Base-by-base conservation (phyloP, 2,329 filamentous ascomycete genomes). In the Verticillium tricorpus region DNA sequence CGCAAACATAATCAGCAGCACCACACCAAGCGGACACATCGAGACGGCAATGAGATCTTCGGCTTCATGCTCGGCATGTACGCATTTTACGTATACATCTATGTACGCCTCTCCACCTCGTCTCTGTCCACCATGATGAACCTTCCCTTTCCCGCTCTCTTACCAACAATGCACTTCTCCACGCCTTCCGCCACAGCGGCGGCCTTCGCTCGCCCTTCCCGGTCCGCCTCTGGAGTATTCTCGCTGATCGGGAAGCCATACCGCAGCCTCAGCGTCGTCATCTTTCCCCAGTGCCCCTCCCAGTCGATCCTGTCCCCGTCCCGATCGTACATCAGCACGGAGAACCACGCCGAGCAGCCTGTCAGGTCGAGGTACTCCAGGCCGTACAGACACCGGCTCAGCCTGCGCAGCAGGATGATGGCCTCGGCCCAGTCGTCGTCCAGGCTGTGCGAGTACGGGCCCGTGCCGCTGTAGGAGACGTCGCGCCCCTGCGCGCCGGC, bases 341-440 rank as follows among this genome's bases (percentile, higher is more conserved):
- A 73, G 62, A 78, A 77, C 86, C 86, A 89, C 17, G 78, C 70
- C 0, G 72, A 74, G 65, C 86, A 89, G 1, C 86, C 86, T 0
- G 83, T 86, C 45, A 89, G 71, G 67, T 88, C 85, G 8, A 89
- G 76, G 58, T 84, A 85, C 69, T 88, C 85, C 2, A 89, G 77
- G 19, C 81, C 72, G 67, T 88, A 88, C 8, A 87, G 74, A 22
- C 73, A 74, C 63, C 76, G 78, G 70, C 83, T 84, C 14, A 89
- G 73, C 64, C 81, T 78, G 58, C 81, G 79, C 57, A 89, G 72
- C 2, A 88, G 72, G 19, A 84, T 70, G 5, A 86, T 78, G 0
- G 85, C 83, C 69, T 88, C 86, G 31, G 78, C 79, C 81, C 82
- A 88, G 71, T 88, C 85, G 40, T 80, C 73, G 65, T 87, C 85